Evolutionary conservation across 768 basidiomycete genomes (phyloP), one percentile per base, ranked within the genome.

Genomic region (Amanita inopinata): DNA sequence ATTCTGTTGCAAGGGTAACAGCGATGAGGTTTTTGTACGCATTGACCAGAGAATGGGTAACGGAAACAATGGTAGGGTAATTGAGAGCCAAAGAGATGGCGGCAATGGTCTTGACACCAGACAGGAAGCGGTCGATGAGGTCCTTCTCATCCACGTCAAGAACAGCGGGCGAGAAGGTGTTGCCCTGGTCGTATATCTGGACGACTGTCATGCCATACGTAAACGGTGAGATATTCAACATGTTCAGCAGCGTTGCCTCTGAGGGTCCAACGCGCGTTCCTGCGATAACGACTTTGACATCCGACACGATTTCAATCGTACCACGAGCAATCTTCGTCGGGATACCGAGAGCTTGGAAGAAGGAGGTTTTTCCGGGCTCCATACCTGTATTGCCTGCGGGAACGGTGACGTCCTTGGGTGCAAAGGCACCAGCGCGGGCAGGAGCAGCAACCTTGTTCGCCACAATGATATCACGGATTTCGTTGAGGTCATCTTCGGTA

Each of bases 281-380:
- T 42, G 82, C 88, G 34, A 69, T 67, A 58, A 99, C 89, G 71
- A 99, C 93, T 70, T 93, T 83, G 60, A 98, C 83, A 59, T 98
- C 93, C 51, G 82, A 77, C 47, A 96, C 89, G 62, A 98, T 99
- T 89, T 99, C 96, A 56, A 99, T 98, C 43, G 96, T 98, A 75
- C 96, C 96, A 81, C 96, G 86, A 39, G 96, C 93, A 53, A 99
- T 98, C 80, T 99, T 99, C 65, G 96, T 99, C 35, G 96, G 94
- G 66, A 99, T 93, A 72, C 86, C 83, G 60, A 99, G 83, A 45
- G 96, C 96, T 76, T 99, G 96, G 90, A 99, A 99, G 90, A 98
- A 99, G 56, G 96, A 96, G 48, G 96, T 99, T 78, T 99, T 99
- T 59, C 94, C 96, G 56, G 96, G 96, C 65, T 98, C 96, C 96